Conservation (phyloP, 495 filamentous ascomycete genomes). For the Neurospora terricola region DNA sequence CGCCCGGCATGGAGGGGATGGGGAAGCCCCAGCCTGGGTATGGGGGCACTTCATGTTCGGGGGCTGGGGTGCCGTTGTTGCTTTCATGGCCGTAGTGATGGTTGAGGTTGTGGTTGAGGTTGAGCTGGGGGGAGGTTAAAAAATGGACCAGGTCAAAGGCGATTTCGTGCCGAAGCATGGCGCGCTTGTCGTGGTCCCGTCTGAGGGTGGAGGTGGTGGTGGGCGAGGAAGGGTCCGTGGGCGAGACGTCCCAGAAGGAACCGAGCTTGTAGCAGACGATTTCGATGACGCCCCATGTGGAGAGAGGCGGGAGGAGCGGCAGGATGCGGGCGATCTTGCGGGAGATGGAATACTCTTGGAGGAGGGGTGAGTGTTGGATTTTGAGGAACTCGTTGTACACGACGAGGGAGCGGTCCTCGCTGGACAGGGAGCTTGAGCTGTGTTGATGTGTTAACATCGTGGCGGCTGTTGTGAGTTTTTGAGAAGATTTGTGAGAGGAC, state of each 20-base stretch:
- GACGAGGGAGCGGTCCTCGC: background rate
- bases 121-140: background rate
- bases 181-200: slow-evolving; percentile 1
- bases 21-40: background rate
- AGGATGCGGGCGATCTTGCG: background rate
- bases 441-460: background rate
- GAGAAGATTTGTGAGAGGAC: background rate
- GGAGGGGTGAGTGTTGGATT: background rate
- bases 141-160: slow-evolving; percentile 1
- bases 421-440: background rate
- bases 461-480: background rate
- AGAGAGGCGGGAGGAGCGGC: slow-evolving; percentile 3
- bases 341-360: slow-evolving; percentile 3
- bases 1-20: background rate
- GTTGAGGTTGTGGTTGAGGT: background rate
- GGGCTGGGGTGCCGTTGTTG: background rate
- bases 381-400: slow-evolving; percentile 10
- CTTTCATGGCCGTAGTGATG: background rate
- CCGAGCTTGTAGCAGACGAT: slow-evolving; percentile 7
- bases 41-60: background rate
- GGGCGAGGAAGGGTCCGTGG: background rate
- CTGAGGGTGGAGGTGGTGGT: background rate
- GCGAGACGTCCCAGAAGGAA: slow-evolving; percentile 1
- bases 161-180: slow-evolving; percentile 7
- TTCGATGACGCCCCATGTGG: slow-evolving; percentile 7